phyloP scores from a whole-genome alignment of 2,329 filamentous ascomycete species.

The Amylocarpus encephaloides region DNA sequence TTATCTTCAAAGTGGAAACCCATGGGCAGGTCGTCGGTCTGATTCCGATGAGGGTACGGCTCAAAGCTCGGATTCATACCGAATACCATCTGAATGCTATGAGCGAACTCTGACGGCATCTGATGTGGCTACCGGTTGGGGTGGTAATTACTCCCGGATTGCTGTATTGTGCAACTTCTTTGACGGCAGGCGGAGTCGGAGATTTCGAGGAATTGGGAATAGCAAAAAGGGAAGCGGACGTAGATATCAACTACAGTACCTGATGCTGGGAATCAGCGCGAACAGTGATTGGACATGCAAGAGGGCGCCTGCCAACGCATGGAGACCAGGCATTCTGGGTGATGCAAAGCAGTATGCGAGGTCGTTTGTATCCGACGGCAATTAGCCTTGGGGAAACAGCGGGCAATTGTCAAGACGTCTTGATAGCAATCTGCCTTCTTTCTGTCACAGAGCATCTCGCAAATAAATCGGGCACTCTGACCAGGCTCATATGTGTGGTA shows the following conservation, averaged over 20 bases:
- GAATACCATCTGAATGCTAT: conserved; percentile 18
- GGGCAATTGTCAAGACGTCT: conserved; percentile 12
- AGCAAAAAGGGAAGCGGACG: conserved; percentile 28
- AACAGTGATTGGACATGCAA: conserved; percentile 24
- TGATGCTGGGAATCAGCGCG: conserved; percentile 14
- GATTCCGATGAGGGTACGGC: conserved; percentile 19
- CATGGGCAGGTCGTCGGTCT: conserved; percentile 20
- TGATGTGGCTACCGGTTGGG: conserved; percentile 23
- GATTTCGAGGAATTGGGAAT: conserved; percentile 26
- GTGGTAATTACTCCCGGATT: conserved; percentile 23
- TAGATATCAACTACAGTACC: conserved; percentile 28
- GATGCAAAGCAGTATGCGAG: conserved; percentile 17
- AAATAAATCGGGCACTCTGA: conserved; percentile 9
- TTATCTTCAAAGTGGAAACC: conserved; percentile 21
- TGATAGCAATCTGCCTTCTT: conserved; percentile 24
- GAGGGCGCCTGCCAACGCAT: conserved; percentile 30
- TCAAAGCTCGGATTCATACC: conserved; percentile 22
- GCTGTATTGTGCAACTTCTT: conserved; percentile 25
- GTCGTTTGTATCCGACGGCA: conserved; percentile 27
- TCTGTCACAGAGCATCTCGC: conserved; percentile 12
- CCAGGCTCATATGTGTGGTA: conserved; percentile 2
- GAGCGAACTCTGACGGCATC: conserved; percentile 8
- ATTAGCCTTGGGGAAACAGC: conserved; percentile 17
- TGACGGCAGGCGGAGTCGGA: conserved; percentile 22
- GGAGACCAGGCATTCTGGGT: conserved; percentile 23